Conservation (phyloP, 2,329 filamentous ascomycete genomes). For the Ramularia endophylla region DNA sequence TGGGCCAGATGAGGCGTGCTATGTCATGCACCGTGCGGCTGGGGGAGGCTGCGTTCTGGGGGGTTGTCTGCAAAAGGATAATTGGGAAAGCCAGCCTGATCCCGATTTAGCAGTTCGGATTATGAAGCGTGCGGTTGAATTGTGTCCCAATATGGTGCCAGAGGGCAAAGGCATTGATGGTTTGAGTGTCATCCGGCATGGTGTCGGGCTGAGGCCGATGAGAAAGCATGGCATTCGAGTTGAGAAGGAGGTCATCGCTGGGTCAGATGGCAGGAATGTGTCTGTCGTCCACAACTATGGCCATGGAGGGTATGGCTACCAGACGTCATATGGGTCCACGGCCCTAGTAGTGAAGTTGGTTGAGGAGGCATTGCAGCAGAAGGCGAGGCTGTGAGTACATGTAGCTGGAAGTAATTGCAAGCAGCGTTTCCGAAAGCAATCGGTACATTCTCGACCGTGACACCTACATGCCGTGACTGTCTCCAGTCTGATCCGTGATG, state of each 20-base stretch:
- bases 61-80: slow-evolving; percentile 74
- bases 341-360: slow-evolving; percentile 38
- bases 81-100: slow-evolving; percentile 75
- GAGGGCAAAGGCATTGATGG: slow-evolving; percentile 63
- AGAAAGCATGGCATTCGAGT: slow-evolving; percentile 67
- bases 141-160: slow-evolving; percentile 57
- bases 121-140: slow-evolving; percentile 67
- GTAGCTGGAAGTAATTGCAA: too few relatives aligned
- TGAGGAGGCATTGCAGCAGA: slow-evolving; percentile 24
- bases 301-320: slow-evolving; percentile 71
- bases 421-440: too few relatives aligned
- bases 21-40: slow-evolving; percentile 75
- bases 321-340: slow-evolving; percentile 41
- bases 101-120: slow-evolving; percentile 74
- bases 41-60: slow-evolving; percentile 80
- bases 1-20: slow-evolving; percentile 64
- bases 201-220: slow-evolving; percentile 73
- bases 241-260: slow-evolving; percentile 63
- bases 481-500: too few relatives aligned
- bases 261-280: slow-evolving; percentile 33
- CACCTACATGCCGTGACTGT: too few relatives aligned
- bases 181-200: slow-evolving; percentile 71
- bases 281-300: slow-evolving; percentile 78
- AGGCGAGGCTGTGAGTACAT: slow-evolving; percentile 20
- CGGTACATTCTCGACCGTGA: too few relatives aligned